phyloP scores from a whole-genome alignment of 805 yeast species.

The Kodamaea kaohsiungensis region DNA sequence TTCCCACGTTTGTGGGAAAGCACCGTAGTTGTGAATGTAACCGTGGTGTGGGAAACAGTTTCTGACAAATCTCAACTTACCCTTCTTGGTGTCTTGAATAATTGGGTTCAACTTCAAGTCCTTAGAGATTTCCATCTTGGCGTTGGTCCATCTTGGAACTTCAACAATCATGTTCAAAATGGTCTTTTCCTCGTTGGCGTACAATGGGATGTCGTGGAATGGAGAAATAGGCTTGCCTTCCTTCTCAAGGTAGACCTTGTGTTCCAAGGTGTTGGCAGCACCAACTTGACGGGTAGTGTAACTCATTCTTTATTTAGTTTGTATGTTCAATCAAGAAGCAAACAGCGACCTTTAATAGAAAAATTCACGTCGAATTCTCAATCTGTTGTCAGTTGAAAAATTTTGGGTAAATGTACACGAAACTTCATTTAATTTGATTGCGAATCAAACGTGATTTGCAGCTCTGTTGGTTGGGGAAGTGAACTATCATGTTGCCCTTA shows the following conservation, averaged over 20 bases:
- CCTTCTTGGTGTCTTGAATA: slow-evolving; percentile 96
- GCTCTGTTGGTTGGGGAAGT: too few relatives aligned
- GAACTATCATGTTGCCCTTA: too few relatives aligned
- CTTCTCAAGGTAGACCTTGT: slow-evolving; percentile 86
- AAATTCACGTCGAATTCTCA: neutral
- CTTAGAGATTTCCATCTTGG: slow-evolving; percentile 92
- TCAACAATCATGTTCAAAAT: slow-evolving; percentile 83
- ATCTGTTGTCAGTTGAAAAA: neutral
- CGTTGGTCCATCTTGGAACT: slow-evolving; percentile 98
- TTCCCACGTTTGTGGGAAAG: slow-evolving; percentile 95
- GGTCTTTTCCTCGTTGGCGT: slow-evolving; percentile 90
- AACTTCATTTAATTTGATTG: neutral
- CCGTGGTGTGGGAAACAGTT: slow-evolving; percentile 99
- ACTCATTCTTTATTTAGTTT: slow-evolving; percentile 44
- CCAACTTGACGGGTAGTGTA: slow-evolving; percentile 93
- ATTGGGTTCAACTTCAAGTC: slow-evolving; percentile 87
- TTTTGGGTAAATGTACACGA: neutral
- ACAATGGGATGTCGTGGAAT: slow-evolving; percentile 77
- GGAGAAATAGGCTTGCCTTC: slow-evolving; percentile 95
- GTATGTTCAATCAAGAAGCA: too few relatives aligned
- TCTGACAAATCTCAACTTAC: slow-evolving; percentile 91
- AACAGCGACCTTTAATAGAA: neutral
- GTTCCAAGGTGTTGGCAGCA: slow-evolving; percentile 92
- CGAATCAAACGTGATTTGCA: slow-evolving; percentile 8
- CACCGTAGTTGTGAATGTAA: slow-evolving; percentile 97